phyloP scores from a whole-genome alignment of 805 yeast species.

The Candida palmyrensis region DNA sequence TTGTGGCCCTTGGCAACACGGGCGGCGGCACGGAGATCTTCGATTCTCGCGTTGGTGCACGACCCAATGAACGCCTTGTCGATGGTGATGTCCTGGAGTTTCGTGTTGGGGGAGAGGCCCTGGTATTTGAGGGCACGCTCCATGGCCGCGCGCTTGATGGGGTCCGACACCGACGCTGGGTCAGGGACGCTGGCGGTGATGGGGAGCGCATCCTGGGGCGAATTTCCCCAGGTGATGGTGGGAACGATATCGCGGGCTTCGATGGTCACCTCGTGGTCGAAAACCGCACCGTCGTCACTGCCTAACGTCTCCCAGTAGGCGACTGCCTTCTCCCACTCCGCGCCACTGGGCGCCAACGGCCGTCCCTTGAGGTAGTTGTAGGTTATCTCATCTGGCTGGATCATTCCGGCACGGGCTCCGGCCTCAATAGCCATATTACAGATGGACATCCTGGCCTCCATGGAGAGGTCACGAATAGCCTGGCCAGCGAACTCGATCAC shows the following conservation, averaged over 20 bases:
- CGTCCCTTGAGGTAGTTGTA: constrained; percentile 87
- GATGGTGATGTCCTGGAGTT: constrained; percentile 64
- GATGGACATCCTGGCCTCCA: constrained; percentile 99
- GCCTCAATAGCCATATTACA: constrained; percentile 99
- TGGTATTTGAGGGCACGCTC: constrained; percentile 88
- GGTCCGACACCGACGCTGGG: constrained; percentile 67
- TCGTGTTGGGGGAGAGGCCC: constrained; percentile 84
- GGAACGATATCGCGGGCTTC: constrained; percentile 85
- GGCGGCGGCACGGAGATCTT: constrained; percentile 95
- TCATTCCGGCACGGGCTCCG: constrained; percentile 99
- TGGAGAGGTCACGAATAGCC: constrained; percentile 82
- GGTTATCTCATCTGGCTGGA: constrained; percentile 88
- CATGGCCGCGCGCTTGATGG: constrained; percentile 76
- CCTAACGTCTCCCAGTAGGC: constrained; percentile 85
- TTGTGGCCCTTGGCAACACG: constrained; percentile 85
- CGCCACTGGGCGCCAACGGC: constrained; percentile 92
- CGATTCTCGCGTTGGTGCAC: constrained; percentile 96
- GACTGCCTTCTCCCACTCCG: constrained; percentile 92
- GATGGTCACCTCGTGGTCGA: constrained; percentile 78
- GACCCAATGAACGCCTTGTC: constrained; percentile 98
- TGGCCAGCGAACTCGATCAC: constrained; percentile 97
- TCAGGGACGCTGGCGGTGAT: constrained; percentile 89
- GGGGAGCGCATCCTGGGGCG: constrained; percentile 98
- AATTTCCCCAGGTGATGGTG: constrained; percentile 98
- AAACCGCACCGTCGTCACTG: constrained; percentile 85